phyloP scores from a whole-genome alignment of 768 basidiomycete genomes.

The Xerocomellus intermedius region DNA sequence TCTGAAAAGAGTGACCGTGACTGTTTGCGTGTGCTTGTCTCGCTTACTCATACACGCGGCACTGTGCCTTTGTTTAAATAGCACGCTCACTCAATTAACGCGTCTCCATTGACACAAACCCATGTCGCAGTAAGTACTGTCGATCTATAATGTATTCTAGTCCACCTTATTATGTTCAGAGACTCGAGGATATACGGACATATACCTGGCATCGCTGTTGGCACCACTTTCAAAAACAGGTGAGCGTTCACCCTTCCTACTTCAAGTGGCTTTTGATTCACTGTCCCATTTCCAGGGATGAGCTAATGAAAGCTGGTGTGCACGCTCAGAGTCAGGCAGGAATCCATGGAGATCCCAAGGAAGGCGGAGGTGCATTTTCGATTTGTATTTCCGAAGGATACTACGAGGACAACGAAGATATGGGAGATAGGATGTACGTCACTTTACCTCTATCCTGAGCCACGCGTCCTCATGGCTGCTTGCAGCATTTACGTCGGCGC shows the following conservation, averaged over 20 bases:
- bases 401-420: conserved; percentile 42
- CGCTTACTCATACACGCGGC: conserved; percentile 4
- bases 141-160: neutral
- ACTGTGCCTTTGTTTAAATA: conserved; percentile 7
- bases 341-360: conserved; percentile 35
- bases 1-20: neutral
- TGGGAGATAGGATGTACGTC: conserved; percentile 38
- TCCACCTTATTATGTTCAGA: conserved; percentile 1
- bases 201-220: conserved; percentile 24
- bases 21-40: conserved; percentile 14
- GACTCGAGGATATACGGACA: conserved; percentile 27
- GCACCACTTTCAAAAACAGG: conserved; percentile 24
- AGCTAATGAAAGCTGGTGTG: conserved; percentile 28
- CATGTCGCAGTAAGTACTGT: conserved; percentile 20
- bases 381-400: conserved; percentile 43
- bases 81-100: neutral
- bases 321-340: conserved; percentile 37
- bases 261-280: neutral
- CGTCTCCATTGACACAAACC: neutral
- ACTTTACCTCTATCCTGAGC: neutral
- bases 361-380: conserved; percentile 36
- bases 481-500: conserved; percentile 36
- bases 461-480: conserved; percentile 1
- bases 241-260: neutral
- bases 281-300: conserved; percentile 15